Conservation (phyloP, 2,329 filamentous ascomycete genomes). For the Cladophialophora immunda region DNA sequence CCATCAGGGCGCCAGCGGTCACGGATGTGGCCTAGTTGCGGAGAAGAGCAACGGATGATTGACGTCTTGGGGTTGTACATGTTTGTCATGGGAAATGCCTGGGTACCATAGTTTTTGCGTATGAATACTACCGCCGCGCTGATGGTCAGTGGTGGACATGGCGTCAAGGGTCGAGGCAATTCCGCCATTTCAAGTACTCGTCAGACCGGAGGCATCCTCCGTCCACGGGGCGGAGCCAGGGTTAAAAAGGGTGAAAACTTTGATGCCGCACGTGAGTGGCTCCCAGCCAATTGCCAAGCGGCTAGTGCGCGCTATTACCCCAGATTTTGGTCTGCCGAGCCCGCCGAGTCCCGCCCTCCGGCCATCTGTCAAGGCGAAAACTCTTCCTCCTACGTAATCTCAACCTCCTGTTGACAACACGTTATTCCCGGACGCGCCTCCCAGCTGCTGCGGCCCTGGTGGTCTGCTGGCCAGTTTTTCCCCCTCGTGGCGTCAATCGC, state of each 20-base stretch:
- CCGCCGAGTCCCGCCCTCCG: slow-evolving; percentile 13
- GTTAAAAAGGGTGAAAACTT: slow-evolving; percentile 26
- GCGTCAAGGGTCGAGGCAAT: slow-evolving; percentile 9
- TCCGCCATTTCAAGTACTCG: neutral
- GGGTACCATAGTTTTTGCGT: neutral
- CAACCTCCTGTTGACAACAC: slow-evolving; percentile 32
- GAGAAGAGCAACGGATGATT: slow-evolving; percentile 20
- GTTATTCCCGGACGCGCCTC: slow-evolving; percentile 8
- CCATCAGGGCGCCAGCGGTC: neutral
- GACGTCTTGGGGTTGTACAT: slow-evolving; percentile 27
- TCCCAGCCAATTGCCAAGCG: neutral
- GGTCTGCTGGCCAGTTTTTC: slow-evolving; percentile 7
- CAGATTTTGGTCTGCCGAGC: slow-evolving; percentile 12
- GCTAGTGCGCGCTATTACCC: slow-evolving; percentile 2
- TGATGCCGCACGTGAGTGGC: slow-evolving; percentile 26
- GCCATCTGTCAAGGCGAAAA: slow-evolving; percentile 18
- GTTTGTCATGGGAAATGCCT: slow-evolving; percentile 30
- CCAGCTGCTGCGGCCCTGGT: too few species aligned
- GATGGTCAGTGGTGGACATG: neutral
- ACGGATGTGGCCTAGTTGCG: slow-evolving; percentile 12
- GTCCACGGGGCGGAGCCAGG: neutral
- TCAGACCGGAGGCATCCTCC: neutral
- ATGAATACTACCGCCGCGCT: neutral
- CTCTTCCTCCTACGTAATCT: slow-evolving; percentile 34
- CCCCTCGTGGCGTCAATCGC: slow-evolving; percentile 13